Evolutionary conservation across 495 filamentous ascomycete species (phyloP).

Genomic region (Aspergillus haitiensis): DNA sequence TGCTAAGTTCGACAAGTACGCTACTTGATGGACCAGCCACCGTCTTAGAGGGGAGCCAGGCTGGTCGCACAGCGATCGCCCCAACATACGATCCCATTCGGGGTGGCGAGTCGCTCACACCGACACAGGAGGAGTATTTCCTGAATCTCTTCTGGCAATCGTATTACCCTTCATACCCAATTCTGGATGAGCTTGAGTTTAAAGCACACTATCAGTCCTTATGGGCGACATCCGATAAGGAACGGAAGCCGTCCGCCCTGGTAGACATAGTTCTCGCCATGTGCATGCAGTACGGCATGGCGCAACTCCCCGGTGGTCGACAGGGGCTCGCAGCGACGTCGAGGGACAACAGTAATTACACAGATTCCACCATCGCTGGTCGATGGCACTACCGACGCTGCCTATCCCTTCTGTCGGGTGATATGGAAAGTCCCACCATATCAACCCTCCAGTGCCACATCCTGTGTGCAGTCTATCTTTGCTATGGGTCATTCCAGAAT

Average conservation of each 20-base stretch:
- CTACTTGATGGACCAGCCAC: slow-evolving; percentile 11
- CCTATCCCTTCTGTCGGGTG: slow-evolving; percentile 44
- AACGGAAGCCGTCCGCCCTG: slow-evolving; percentile 50
- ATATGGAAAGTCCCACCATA: slow-evolving; percentile 52
- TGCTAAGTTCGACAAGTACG: slow-evolving; percentile 13
- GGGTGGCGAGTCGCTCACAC: slow-evolving; percentile 6
- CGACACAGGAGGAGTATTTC: slow-evolving; percentile 45
- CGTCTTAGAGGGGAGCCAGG: neutral
- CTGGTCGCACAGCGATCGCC: neutral
- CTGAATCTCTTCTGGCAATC: slow-evolving; percentile 51
- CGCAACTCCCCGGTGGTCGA: slow-evolving; percentile 23
- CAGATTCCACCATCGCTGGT: slow-evolving; percentile 48
- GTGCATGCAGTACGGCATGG: slow-evolving; percentile 53
- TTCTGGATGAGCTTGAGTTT: slow-evolving; percentile 52
- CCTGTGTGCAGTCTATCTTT: slow-evolving; percentile 46
- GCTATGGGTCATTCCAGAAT: slow-evolving; percentile 49
- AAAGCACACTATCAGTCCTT: slow-evolving; percentile 49
- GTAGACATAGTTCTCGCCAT: slow-evolving; percentile 57
- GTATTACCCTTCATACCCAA: slow-evolving; percentile 37
- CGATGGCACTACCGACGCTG: slow-evolving; percentile 47
- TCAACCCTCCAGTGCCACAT: slow-evolving; percentile 54
- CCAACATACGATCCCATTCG: slow-evolving; percentile 8
- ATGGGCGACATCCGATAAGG: slow-evolving; percentile 34
- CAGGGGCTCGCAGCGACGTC: neutral
- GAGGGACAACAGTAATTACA: slow-evolving; percentile 18